phyloP scores from a whole-genome alignment of 2,329 filamentous ascomycete genomes.

The Ascomycota sp. region DNA sequence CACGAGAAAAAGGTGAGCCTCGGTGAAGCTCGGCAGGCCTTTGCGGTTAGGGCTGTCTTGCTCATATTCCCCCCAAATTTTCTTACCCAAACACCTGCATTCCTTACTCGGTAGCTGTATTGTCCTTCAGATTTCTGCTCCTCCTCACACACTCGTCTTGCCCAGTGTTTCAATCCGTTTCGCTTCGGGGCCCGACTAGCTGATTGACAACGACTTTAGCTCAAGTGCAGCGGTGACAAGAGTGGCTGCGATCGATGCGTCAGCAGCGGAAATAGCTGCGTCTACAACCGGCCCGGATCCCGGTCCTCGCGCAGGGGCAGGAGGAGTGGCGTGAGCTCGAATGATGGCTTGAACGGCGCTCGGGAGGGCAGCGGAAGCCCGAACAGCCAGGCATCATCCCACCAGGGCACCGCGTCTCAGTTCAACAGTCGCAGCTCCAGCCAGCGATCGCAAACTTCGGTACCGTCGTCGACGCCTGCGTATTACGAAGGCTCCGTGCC shows the following conservation, averaged over 20 bases:
- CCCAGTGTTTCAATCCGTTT: background rate
- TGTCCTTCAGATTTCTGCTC: background rate
- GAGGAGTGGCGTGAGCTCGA: constrained; percentile 4
- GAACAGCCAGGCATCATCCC: background rate
- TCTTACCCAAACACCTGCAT: background rate
- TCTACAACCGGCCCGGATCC: constrained; percentile 14
- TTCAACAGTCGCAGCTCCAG: background rate
- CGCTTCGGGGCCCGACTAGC: constrained; percentile 1
- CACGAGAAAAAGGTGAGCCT: constrained; percentile 17
- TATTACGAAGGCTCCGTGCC: background rate
- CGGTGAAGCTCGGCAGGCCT: no score
- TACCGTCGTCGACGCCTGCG: background rate
- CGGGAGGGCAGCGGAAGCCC: constrained; percentile 2
- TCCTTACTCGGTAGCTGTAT: background rate
- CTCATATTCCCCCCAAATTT: background rate
- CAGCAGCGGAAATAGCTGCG: constrained; percentile 10
- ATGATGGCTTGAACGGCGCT: constrained; percentile 1
- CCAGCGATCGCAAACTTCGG: background rate
- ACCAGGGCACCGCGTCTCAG: background rate
- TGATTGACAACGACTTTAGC: constrained; percentile 4
- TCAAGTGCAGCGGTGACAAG: constrained; percentile 18
- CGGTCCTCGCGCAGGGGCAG: constrained; percentile 12
- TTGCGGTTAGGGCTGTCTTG: no score
- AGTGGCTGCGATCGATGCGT: constrained; percentile 16
- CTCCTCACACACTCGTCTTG: background rate